Evolutionary conservation across 2,329 filamentous ascomycete species (phyloP).

Genomic region (Ophiocordyceps camponoti-saundersi): DNA sequence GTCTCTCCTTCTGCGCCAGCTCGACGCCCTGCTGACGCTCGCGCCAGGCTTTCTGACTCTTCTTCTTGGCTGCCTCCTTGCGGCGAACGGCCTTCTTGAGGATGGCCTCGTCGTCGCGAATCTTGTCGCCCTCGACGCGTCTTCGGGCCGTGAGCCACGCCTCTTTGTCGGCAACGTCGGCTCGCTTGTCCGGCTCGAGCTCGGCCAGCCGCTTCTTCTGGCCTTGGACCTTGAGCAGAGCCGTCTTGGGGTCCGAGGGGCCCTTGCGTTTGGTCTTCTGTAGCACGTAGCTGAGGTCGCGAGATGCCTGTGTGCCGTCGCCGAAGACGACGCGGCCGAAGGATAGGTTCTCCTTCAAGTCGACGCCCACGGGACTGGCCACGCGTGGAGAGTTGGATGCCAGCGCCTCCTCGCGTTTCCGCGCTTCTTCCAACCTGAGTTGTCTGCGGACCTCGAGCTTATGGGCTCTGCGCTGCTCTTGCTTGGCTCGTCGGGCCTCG

Average conservation of each 20-base stretch:
- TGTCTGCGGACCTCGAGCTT: conserved; percentile 72
- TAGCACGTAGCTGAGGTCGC: conserved; percentile 46
- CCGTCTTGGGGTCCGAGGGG: conserved; percentile 68
- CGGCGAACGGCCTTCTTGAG: conserved; percentile 92
- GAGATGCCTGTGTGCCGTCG: conserved; percentile 66
- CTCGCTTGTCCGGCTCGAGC: conserved; percentile 65
- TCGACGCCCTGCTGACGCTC: conserved; percentile 56
- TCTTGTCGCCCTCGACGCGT: conserved; percentile 74
- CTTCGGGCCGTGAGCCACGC: conserved; percentile 83
- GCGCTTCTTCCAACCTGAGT: conserved; percentile 65
- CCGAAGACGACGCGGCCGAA: conserved; percentile 86
- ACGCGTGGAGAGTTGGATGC: conserved; percentile 44
- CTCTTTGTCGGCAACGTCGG: conserved; percentile 85
- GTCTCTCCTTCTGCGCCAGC: conserved; percentile 60
- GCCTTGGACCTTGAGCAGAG: conserved; percentile 71
- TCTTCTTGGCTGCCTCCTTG: conserved; percentile 77
- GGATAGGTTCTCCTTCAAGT: conserved; percentile 50
- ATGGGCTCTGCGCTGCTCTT: conserved; percentile 68
- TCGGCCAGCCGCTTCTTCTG: conserved; percentile 65
- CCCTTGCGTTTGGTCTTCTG: conserved; percentile 51
- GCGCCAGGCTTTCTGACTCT: conserved; percentile 79
- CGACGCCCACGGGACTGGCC: conserved; percentile 33
- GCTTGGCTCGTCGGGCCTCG: conserved; percentile 73
- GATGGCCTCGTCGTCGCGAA: conserved; percentile 69
- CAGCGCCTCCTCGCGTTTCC: conserved; percentile 43